Evolutionary conservation across 805 yeast genomes (phyloP), one percentile per base, ranked within the genome.

Genomic region (Hyphopichia homilentoma): DNA sequence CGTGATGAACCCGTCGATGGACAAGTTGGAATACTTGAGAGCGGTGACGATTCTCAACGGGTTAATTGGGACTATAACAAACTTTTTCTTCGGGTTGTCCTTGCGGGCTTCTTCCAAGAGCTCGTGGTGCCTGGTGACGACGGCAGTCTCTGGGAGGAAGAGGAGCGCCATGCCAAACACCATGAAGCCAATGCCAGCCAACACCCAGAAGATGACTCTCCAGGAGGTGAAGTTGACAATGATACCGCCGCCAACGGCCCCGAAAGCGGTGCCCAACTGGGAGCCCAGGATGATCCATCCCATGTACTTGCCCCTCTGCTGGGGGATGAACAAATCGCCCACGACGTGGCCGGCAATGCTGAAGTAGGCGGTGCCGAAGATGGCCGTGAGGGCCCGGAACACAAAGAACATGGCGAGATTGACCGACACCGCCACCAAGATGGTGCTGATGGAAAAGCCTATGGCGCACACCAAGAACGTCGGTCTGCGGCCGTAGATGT

Each of bases 351-450:
- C 78, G 3, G 79, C 80, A 18, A 75, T 59, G 23, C 73, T 56
- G 51, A 76, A 74, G 38, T 75, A 74, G 0, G 77, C 63, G 2
- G 81, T 73, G 4, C 80, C 81, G 44, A 70, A 68, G 7, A 77
- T 43, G 0, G 77, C 81, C n/a, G 70, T 56, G 8, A 66, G 32
- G 4, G 71, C 61, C 44, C 82, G 52, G 39, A 75, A 75, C 0
- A 76, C 57, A 32, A 63, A 72, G 47, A 75, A 75, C 77, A 73
- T 74, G 4, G 75, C 71, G 25, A 77, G 45, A 41, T 77, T 66
- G 19, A 57, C 71, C 1, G 79, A 68, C 2, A 68, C 61, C 0
- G 76, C 80, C 5, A 68, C 68, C 4, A 66, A 27, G 2, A 43
- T 34, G 7, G 52, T 33, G 19, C 40, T 31, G 1, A 52, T 21